Evolutionary conservation across 352 stramenopile species (phyloP).

Genomic region (Thalassiosira oceanica): DNA sequence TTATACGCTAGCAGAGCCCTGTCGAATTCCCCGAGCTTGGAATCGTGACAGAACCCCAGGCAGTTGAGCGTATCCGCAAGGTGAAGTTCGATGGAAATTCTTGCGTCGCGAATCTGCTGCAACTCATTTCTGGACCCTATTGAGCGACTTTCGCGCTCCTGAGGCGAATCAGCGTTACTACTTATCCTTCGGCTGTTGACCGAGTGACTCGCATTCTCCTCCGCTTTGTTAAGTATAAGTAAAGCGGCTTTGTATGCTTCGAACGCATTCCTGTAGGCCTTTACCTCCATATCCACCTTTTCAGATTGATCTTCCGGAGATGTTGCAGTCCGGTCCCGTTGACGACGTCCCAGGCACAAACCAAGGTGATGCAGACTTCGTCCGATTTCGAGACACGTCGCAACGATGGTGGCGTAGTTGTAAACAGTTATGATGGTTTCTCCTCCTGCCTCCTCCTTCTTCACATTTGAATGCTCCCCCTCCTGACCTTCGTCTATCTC

Average conservation of each 20-base stretch:
- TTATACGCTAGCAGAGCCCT: constrained; percentile 55
- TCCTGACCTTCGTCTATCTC: constrained; percentile 4
- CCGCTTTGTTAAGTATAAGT: constrained; percentile 38
- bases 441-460: background rate
- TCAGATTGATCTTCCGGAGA: background rate
- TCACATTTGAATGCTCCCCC: background rate
- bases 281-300: constrained; percentile 43
- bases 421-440: constrained; percentile 20
- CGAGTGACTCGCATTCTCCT: constrained; percentile 11
- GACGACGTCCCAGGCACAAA: constrained; percentile 47
- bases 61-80: constrained; percentile 60
- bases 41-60: constrained; percentile 61
- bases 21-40: constrained; percentile 50
- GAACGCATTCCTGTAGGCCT: constrained; percentile 48
- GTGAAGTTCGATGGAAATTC: constrained; percentile 61
- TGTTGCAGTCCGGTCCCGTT: constrained; percentile 29
- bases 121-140: constrained; percentile 27
- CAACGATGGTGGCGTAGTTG: constrained; percentile 51
- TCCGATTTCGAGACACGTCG: constrained; percentile 60
- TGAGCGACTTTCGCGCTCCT: constrained; percentile 10
- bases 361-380: constrained; percentile 59
- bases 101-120: constrained; percentile 55
- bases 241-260: constrained; percentile 53
- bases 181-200: constrained; percentile 1
- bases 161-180: constrained; percentile 13